These are phyloP conservation scores for Nannizziopsis arthrosporioides DNA, from an alignment of 2,329 filamentous ascomycete genomes.

Conservation along the genomic window DNA sequence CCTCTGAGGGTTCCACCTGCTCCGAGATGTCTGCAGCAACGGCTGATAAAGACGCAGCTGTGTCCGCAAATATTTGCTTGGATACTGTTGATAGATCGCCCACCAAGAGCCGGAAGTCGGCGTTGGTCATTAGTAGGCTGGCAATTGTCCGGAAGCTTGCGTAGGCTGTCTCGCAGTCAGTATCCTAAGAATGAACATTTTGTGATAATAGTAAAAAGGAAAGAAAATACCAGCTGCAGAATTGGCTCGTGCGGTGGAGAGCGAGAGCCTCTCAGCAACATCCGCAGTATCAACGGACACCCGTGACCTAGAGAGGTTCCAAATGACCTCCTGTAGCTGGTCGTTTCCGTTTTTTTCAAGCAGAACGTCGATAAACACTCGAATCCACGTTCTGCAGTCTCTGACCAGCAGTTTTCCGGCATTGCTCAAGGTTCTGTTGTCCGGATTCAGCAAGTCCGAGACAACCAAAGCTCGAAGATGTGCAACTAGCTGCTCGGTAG, in stretches of 20 bases:
- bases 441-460: slow-evolving; percentile 64
- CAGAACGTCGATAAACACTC: slow-evolving; percentile 69
- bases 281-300: slow-evolving; percentile 56
- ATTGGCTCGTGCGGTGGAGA: slow-evolving; percentile 57
- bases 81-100: slow-evolving; percentile 67
- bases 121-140: slow-evolving; percentile 75
- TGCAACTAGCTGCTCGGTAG: slow-evolving; percentile 68
- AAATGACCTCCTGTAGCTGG: slow-evolving; percentile 84
- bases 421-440: slow-evolving; percentile 61
- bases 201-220: not conserved
- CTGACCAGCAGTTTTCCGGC: slow-evolving; percentile 63
- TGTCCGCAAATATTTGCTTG: slow-evolving; percentile 76
- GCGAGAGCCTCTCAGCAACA: slow-evolving; percentile 48
- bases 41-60: slow-evolving; percentile 64
- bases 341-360: slow-evolving; percentile 71
- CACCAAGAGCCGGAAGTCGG: slow-evolving; percentile 78
- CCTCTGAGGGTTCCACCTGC: slow-evolving; percentile 55
- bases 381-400: slow-evolving; percentile 60
- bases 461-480: slow-evolving; percentile 70
- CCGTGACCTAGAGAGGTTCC: slow-evolving; percentile 66
- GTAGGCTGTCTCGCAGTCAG: slow-evolving; percentile 45
- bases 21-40: slow-evolving; percentile 65
- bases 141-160: slow-evolving; percentile 73
- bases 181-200: slow-evolving; percentile 10
- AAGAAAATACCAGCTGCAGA: slow-evolving; percentile 51